phyloP scores from a whole-genome alignment of 257 asterid genomes.

The Voacanga thouarsii region DNA sequence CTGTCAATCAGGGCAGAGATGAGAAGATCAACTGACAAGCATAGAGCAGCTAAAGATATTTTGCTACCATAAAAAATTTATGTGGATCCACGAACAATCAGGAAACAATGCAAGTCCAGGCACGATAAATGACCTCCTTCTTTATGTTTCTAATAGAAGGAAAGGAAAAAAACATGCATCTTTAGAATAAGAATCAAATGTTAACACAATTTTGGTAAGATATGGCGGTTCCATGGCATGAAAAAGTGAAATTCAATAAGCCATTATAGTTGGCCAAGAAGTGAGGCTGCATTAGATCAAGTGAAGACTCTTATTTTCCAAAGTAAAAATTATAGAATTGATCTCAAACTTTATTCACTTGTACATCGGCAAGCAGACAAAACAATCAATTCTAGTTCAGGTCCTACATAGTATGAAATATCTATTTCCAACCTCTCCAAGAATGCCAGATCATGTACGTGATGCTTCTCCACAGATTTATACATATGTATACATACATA shows the following conservation, averaged over 20 bases:
- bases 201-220: not conserved
- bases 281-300: not conserved
- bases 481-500: not conserved
- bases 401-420: not conserved
- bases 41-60: not conserved
- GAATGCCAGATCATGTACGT: not conserved
- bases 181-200: not conserved
- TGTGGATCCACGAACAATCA: not conserved
- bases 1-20: conserved; percentile 31
- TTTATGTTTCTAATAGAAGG: not conserved
- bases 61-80: not conserved
- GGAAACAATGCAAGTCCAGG: not conserved
- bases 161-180: not conserved
- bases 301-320: not conserved
- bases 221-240: not conserved
- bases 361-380: not conserved
- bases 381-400: not conserved
- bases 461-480: not conserved
- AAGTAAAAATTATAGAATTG: not conserved
- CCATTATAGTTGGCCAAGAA: not conserved
- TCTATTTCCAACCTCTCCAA: not conserved
- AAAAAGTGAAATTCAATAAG: not conserved
- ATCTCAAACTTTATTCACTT: not conserved
- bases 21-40: not conserved
- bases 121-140: not conserved